Percentiles rank a stretch among this genome's conserved stretches.
Evolutionary conservation across 495 filamentous ascomycete species (phyloP).

Genomic region (Massariosphaeria phaeospora): DNA sequence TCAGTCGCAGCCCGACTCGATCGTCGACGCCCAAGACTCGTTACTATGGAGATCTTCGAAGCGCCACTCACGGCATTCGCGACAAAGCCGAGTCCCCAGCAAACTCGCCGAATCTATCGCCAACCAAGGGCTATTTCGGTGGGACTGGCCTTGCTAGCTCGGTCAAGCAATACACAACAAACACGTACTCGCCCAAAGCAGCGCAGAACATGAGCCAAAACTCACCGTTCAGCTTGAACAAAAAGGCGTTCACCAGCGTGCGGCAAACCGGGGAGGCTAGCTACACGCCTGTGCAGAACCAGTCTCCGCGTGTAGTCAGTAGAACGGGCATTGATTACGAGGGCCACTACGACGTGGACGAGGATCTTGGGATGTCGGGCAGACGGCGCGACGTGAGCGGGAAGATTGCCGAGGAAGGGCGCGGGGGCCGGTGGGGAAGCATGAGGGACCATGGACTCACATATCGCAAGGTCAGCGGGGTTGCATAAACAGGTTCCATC

Average conservation of each 20-base stretch:
- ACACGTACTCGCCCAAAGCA: background rate
- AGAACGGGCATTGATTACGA: slow-evolving; percentile 42
- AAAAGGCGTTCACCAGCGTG: slow-evolving; percentile 28
- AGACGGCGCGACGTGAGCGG: slow-evolving; percentile 69
- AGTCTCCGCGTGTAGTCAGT: slow-evolving; percentile 30
- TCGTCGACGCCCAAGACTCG: slow-evolving; percentile 35
- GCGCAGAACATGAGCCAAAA: background rate
- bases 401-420: slow-evolving; percentile 79
- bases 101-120: slow-evolving; percentile 10
- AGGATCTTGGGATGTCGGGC: slow-evolving; percentile 37
- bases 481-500: slow-evolving; percentile 11
- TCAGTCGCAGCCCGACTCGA: slow-evolving; percentile 20
- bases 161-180: slow-evolving; percentile 19
- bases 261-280: slow-evolving; percentile 23
- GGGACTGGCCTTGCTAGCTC: slow-evolving; percentile 12
- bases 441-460: slow-evolving; percentile 18
- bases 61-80: slow-evolving; percentile 37
- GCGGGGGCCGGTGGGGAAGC: slow-evolving; percentile 43
- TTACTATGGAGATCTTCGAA: slow-evolving; percentile 43
- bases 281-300: slow-evolving; percentile 18
- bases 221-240: slow-evolving; percentile 15
- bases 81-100: slow-evolving; percentile 9
- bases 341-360: slow-evolving; percentile 57
- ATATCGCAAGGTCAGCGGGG: slow-evolving; percentile 29
- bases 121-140: slow-evolving; percentile 7